These are phyloP conservation scores for Scortechinia acanthostroma DNA, from an alignment of 2,329 filamentous ascomycete species.

Conservation along the genomic window DNA sequence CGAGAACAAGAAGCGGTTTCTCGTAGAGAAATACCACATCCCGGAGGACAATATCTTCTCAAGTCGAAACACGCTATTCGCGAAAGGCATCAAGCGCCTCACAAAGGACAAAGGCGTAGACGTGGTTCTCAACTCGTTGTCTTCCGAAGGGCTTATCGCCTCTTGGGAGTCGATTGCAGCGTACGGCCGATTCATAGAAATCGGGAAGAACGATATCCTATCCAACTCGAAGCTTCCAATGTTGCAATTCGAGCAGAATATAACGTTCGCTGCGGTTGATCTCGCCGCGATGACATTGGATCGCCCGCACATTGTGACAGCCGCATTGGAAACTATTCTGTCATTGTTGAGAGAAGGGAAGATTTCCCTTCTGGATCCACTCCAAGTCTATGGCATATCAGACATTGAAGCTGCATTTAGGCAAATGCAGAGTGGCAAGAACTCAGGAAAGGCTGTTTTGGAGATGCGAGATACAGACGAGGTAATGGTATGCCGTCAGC, in stretches of 20 bases:
- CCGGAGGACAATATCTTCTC: neutral
- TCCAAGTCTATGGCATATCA: neutral
- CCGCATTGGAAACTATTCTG: neutral
- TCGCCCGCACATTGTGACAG: neutral
- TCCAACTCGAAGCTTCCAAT: neutral
- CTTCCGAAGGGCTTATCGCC: neutral
- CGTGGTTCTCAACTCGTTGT: neutral
- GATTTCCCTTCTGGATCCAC: neutral
- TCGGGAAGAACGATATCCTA: neutral
- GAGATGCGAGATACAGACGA: conserved; percentile 8
- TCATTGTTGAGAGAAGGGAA: neutral
- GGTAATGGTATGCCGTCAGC: conserved; percentile 7
- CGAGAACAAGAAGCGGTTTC: neutral
- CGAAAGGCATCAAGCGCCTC: neutral
- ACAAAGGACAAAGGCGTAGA: neutral
- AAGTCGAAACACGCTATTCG: neutral
- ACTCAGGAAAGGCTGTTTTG: conserved; percentile 9
- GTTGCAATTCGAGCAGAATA: neutral
- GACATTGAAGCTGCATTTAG: conserved; percentile 9
- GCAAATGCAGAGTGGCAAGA: conserved; percentile 8
- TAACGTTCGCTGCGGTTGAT: neutral
- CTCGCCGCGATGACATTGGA: neutral
- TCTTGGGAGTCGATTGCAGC: neutral
- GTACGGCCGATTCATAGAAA: neutral
- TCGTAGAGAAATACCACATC: neutral